These are phyloP conservation scores for Arctostaphylos glauca DNA, from an alignment of 148 eudicot species.

Conservation along the genomic window DNA sequence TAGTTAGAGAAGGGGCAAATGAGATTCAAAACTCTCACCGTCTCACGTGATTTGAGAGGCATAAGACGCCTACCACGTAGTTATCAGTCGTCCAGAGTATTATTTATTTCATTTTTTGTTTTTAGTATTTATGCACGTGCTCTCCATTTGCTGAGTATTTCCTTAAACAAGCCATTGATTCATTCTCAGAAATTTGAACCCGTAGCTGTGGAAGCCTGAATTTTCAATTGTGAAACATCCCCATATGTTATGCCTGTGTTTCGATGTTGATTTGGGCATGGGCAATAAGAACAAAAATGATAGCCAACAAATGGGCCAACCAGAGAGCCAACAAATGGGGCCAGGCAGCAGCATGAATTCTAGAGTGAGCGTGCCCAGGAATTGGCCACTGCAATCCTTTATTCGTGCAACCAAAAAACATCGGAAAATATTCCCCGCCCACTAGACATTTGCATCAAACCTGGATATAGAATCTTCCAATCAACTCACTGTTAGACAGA, in stretches of 20 bases:
- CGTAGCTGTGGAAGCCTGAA: neutral
- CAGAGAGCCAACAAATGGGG: neutral
- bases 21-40: no score
- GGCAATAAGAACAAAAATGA: no score
- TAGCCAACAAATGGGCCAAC: neutral
- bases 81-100: no score
- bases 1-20: no score
- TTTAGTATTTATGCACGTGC: no score
- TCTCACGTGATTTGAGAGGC: no score
- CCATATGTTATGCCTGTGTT: no score
- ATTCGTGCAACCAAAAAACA: neutral
- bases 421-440: neutral
- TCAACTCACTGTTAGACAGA: neutral
- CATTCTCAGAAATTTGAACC: neutral
- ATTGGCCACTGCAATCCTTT: neutral
- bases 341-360: neutral
- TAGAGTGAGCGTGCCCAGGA: neutral
- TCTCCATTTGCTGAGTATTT: neutral
- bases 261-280: no score
- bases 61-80: no score
- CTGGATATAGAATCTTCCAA: neutral
- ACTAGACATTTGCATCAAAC: neutral
- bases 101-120: no score
- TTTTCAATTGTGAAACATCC: no score
- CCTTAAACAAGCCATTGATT: neutral